Evolutionary conservation across 176 grass and related monocot genomes (phyloP).

Genomic region (Ensete glaucum): DNA sequence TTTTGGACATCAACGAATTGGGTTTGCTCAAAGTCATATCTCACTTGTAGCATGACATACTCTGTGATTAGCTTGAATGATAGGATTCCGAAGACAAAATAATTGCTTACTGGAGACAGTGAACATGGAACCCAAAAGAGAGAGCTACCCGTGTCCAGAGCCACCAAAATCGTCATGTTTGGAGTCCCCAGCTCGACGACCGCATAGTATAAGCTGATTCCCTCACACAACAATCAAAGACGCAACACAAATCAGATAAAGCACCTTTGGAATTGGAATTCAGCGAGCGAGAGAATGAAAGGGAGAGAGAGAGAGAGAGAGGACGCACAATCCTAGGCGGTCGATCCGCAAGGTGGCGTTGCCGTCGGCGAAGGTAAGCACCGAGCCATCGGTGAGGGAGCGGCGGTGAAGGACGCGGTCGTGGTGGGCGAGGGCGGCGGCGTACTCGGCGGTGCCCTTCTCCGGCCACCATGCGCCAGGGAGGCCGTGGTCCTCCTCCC

Average conservation of each 20-base stretch:
- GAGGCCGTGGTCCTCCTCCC: slow-evolving; percentile 40
- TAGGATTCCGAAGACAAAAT: too few species aligned
- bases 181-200: slow-evolving; percentile 60
- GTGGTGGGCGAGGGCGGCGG: slow-evolving; percentile 41
- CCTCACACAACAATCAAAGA: background rate
- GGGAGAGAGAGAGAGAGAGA: background rate
- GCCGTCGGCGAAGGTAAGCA: slow-evolving; percentile 43
- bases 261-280: too few species aligned
- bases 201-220: slow-evolving; percentile 66
- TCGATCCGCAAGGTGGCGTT: slow-evolving; percentile 27
- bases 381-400: slow-evolving; percentile 28
- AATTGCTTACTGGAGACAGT: too few species aligned
- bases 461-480: slow-evolving; percentile 24
- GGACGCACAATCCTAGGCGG: slow-evolving; percentile 33
- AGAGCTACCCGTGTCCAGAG: slow-evolving; percentile 83
- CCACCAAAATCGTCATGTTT: slow-evolving; percentile 71
- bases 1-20: too few species aligned
- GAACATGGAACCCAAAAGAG: slow-evolving; percentile 85
- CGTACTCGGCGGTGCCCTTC: slow-evolving; percentile 51
- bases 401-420: slow-evolving; percentile 43
- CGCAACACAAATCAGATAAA: background rate
- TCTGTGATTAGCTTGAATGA: too few species aligned
- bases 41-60: too few species aligned
- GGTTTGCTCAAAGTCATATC: too few species aligned
- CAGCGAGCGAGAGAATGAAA: too few species aligned